These are phyloP conservation scores for Aspergillus tanneri DNA, from an alignment of 2,329 filamentous ascomycete genomes.

Conservation along the genomic window DNA sequence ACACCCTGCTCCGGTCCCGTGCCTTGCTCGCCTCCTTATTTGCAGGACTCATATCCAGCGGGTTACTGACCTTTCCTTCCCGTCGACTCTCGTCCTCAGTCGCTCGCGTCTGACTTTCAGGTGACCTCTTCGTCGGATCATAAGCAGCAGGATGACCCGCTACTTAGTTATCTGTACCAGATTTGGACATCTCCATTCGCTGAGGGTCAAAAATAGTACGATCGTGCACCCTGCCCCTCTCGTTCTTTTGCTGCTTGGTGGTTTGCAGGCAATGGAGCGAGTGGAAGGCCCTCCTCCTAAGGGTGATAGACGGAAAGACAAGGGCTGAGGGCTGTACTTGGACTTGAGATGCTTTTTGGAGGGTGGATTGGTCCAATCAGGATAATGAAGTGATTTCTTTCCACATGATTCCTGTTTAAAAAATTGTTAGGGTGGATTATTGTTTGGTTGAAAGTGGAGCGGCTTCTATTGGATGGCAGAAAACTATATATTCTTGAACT, in stretches of 20 bases:
- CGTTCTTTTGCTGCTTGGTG: conserved; percentile 6
- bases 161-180: conserved; percentile 63
- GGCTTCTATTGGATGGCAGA: too few relatives aligned
- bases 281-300: conserved; percentile 2
- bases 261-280: conserved; percentile 3
- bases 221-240: conserved; percentile 35
- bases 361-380: background rate
- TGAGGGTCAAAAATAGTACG: conserved; percentile 65
- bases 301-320: background rate
- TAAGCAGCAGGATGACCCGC: conserved; percentile 65
- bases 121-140: conserved; percentile 65
- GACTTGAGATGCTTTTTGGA: background rate
- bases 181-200: conserved; percentile 66
- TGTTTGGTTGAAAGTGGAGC: too few relatives aligned
- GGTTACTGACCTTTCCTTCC: conserved; percentile 46
- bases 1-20: conserved; percentile 46
- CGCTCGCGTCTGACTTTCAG: conserved; percentile 54
- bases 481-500: too few relatives aligned
- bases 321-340: background rate
- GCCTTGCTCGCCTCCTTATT: conserved; percentile 59
- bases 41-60: conserved; percentile 60
- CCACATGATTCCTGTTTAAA: conserved; percentile 8
- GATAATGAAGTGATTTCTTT: conserved; percentile 4
- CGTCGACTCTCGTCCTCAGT: conserved; percentile 40
- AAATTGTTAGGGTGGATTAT: background rate